Conservation (phyloP, 805 yeast species). For the Wickerhamomyces chaumierensis region DNA sequence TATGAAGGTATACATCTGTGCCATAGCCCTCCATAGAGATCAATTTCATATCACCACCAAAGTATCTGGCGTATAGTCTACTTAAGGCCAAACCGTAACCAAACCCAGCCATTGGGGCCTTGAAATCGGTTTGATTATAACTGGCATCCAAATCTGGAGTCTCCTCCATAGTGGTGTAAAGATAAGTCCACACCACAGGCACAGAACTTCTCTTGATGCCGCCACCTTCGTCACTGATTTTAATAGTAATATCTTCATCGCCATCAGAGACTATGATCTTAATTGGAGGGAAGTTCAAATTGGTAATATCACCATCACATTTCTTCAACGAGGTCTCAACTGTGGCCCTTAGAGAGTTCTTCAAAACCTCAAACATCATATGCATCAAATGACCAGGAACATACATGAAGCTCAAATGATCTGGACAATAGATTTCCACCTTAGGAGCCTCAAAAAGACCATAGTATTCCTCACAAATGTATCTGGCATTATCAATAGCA, state of each 20-base stretch:
- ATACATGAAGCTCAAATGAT: conserved; percentile 71
- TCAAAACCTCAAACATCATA: conserved; percentile 81
- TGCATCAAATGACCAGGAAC: conserved; percentile 90
- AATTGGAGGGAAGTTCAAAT: conserved; percentile 69
- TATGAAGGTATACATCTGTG: conserved; percentile 81
- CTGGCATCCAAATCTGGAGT: conserved; percentile 40
- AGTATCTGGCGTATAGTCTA: conserved; percentile 75
- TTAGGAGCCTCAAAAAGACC: conserved; percentile 81
- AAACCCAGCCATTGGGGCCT: conserved; percentile 90
- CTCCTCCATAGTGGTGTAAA: conserved; percentile 77
- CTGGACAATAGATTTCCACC: conserved; percentile 57
- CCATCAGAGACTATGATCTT: conserved; percentile 85
- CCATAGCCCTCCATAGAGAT: conserved; percentile 93
- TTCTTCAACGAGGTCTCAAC: conserved; percentile 66
- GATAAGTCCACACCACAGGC: conserved; percentile 82
- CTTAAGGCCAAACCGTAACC: conserved; percentile 89
- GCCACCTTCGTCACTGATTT: conserved; percentile 89
- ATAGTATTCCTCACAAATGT: conserved; percentile 85
- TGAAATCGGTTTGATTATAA: conserved; percentile 48
- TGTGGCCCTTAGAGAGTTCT: conserved; percentile 81
- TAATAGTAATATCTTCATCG: conserved; percentile 80
- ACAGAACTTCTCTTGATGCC: conserved; percentile 80
- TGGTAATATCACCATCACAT: conserved; percentile 41
- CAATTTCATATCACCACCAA: conserved; percentile 81
- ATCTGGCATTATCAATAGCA: conserved; percentile 83